Base-by-base conservation (phyloP, 352 stramenopile genomes). In the Pythium myriotylum region DNA sequence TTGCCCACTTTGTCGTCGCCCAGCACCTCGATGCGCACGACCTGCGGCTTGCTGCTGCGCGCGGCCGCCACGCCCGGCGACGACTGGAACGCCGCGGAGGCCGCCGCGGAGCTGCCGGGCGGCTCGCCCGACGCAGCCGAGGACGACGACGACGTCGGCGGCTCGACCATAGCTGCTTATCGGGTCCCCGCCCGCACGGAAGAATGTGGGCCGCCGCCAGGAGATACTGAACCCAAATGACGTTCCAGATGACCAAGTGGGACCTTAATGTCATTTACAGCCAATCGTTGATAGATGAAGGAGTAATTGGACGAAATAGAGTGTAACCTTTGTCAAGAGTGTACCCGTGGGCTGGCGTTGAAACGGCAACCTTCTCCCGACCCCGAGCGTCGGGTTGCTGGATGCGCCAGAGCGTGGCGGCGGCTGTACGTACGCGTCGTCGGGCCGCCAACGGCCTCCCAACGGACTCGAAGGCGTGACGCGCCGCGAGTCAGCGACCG, bases 1-100 rank as follows among this genome's bases (percentile, higher is more conserved):
- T 96, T 96, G 67, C 89, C 89, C 59, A 94, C 85, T 74, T 92
- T 94, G 70, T 94, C 87, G 68, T 96, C 89, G 64, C 89, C 89
- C 51, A 95, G 60, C 43, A 96, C 86, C 55, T 95, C 87, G 60
- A 96, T 93, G 61, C 84, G 86, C 56, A 95, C 86, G 53, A 92
- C 73, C 69, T 92, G 86, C 53, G 84, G 79, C 70, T 93, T 93
- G 27, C 48, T 73, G 68, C 49, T 78, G 70, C 69, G 86, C 29
- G 41, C 54, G 20, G 24, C 43, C 19, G 41, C 54, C 26, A 61
- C 70, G 33, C 75, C 50, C 51, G 43, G 41, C 40, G 48, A 57
- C 54, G 35, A 33, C 46, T 49, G 45, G 35, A 57, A 50, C 24
- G 50, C 19, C 37, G 51, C 50, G 4, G 33, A 32, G 4, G 53